A percentile compares a stretch with the other conserved stretches of the same genome.
phyloP scores from a whole-genome alignment of 768 basidiomycete species.

The Clavaria fumosa region DNA sequence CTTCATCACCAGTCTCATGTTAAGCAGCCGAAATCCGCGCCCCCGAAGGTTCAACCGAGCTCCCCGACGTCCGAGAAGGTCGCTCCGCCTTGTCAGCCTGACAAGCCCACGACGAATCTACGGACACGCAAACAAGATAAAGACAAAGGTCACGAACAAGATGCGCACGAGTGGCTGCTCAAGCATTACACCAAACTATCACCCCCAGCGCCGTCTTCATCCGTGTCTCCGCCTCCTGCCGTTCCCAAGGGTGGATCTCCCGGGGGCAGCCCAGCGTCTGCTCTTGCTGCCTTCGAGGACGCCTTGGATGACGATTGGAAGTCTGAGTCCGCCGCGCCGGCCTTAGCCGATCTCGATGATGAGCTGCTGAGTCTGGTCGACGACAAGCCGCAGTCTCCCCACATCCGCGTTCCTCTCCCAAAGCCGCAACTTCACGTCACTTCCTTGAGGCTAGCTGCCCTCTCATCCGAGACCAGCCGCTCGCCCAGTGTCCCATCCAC shows the following conservation, averaged over 20 bases:
- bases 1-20: no score
- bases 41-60: no score
- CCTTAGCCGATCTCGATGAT: constrained; percentile 34
- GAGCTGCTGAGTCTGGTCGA: constrained; percentile 60
- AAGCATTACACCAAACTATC: constrained; percentile 33
- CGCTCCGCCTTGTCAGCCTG: no score
- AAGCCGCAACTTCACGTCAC: not conserved
- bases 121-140: no score
- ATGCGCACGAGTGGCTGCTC: constrained; percentile 46
- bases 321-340: constrained; percentile 13
- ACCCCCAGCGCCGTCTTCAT: constrained; percentile 15
- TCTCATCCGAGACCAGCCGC: constrained; percentile 9
- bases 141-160: constrained; percentile 24
- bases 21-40: no score
- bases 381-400: constrained; percentile 19
- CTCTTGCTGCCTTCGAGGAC: constrained; percentile 25
- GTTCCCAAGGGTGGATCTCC: no score
- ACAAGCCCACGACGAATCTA: no score
- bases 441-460: not conserved
- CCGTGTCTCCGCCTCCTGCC: constrained; percentile 10
- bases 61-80: no score
- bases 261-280: constrained; percentile 16
- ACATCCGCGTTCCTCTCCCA: constrained; percentile 7
- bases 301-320: constrained; percentile 29
- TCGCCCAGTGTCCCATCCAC: not conserved